Evolutionary conservation across 495 filamentous ascomycete genomes (phyloP).

Genomic region (Tuber umbilicatum): DNA sequence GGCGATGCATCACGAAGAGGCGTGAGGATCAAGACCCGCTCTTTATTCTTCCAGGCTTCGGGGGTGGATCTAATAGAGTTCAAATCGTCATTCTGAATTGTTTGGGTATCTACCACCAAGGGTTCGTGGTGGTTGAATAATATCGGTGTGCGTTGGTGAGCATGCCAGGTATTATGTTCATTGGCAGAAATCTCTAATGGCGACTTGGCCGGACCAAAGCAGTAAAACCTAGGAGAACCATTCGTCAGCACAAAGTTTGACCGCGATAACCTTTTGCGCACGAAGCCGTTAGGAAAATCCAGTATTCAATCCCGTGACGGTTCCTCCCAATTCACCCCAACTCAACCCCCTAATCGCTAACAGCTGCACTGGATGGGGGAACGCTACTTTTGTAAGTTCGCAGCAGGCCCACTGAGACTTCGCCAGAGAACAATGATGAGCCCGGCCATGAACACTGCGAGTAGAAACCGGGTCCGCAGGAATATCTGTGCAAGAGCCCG

Average conservation of each 20-base stretch:
- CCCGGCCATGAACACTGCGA: slow-evolving; percentile 64
- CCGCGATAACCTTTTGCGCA: background rate
- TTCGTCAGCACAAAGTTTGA: slow-evolving; percentile 10
- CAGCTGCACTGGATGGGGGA: slow-evolving; percentile 9
- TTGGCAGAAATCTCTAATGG: slow-evolving; percentile 90
- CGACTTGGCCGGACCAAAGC: slow-evolving; percentile 85
- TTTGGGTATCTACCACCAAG: slow-evolving; percentile 69
- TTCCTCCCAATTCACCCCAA: background rate
- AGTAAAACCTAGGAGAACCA: slow-evolving; percentile 69
- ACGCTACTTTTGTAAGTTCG: slow-evolving; percentile 80
- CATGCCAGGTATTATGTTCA: slow-evolving; percentile 81
- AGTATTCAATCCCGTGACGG: slow-evolving; percentile 14
- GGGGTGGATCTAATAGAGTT: slow-evolving; percentile 77
- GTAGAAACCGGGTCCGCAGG: slow-evolving; percentile 69
- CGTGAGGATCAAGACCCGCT: slow-evolving; percentile 90
- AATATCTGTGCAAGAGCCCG: slow-evolving; percentile 71
- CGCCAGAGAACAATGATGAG: slow-evolving; percentile 84
- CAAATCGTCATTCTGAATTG: slow-evolving; percentile 72
- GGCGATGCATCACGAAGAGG: slow-evolving; percentile 82
- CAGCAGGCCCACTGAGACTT: slow-evolving; percentile 70
- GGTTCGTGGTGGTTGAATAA: slow-evolving; percentile 93
- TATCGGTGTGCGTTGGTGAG: slow-evolving; percentile 82
- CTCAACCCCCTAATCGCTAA: slow-evolving; percentile 11
- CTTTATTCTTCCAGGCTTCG: slow-evolving; percentile 67
- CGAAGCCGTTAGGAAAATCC: background rate